Percentiles rank a stretch among this genome's conserved stretches.
These are phyloP conservation scores for Rhodotorula mucilaginosa DNA, from an alignment of 1,284 basidiomycete genomes.

Conservation along the genomic window DNA sequence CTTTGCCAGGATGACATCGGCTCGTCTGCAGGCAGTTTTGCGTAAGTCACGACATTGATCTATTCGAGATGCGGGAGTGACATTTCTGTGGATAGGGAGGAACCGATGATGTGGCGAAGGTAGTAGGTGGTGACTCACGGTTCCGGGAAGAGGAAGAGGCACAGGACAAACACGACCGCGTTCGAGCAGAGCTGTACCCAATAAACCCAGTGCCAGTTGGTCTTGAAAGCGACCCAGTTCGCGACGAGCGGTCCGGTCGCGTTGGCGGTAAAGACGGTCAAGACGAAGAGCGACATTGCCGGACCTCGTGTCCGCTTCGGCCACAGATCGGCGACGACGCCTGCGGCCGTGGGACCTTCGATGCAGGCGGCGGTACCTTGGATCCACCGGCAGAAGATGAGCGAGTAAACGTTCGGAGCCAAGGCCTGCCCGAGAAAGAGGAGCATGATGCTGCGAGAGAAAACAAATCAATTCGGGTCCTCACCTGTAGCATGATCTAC, in stretches of 20 bases:
- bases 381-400: constrained; percentile 48
- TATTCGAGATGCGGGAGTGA: background rate
- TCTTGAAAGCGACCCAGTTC: constrained; percentile 43
- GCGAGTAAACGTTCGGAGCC: constrained; percentile 44
- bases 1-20: constrained; percentile 53
- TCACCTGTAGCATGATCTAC: no score
- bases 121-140: constrained; percentile 28
- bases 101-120: no score
- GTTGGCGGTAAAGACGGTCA: constrained; percentile 45
- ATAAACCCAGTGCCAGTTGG: constrained; percentile 41
- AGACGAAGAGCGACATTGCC: constrained; percentile 47
- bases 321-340: constrained; percentile 50
- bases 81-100: background rate
- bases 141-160: constrained; percentile 48
- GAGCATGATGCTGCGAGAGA: constrained; percentile 40
- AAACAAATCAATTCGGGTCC: no score
- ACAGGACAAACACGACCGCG: constrained; percentile 43
- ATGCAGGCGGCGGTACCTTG: constrained; percentile 46
- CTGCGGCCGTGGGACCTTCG: constrained; percentile 49
- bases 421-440: constrained; percentile 50
- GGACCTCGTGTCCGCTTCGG: constrained; percentile 47
- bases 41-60: background rate
- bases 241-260: constrained; percentile 44
- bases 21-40: constrained; percentile 27
- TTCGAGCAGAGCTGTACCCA: constrained; percentile 35